phyloP scores from a whole-genome alignment of 2,329 filamentous ascomycete genomes.

The Xylaria sp. region DNA sequence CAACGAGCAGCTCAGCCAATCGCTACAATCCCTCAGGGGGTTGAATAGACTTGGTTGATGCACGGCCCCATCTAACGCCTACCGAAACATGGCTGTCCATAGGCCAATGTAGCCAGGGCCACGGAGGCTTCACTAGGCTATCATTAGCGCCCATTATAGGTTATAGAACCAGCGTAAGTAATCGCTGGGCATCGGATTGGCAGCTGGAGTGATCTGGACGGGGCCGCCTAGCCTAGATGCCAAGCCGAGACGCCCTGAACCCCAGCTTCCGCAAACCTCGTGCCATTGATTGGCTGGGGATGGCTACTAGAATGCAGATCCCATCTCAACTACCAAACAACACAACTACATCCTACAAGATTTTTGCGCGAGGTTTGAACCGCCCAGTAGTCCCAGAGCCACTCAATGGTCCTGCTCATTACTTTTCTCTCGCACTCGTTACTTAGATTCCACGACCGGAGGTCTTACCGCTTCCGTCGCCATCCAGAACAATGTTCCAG shows the following conservation, averaged over 20 bases:
- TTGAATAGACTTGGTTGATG: conserved; percentile 1
- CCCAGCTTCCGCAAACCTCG: conserved; percentile 39
- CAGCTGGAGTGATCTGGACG: conserved; percentile 15
- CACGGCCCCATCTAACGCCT: conserved; percentile 14
- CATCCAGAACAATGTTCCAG: neutral
- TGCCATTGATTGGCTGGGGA: conserved; percentile 45
- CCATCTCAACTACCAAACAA: conserved; percentile 16
- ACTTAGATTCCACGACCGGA: neutral
- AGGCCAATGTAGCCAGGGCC: conserved; percentile 9
- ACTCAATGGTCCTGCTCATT: conserved; percentile 17
- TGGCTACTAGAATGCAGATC: conserved; percentile 33
- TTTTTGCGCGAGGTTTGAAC: conserved; percentile 16
- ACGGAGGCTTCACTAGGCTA: neutral
- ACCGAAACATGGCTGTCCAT: conserved; percentile 14
- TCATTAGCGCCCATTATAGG: conserved; percentile 7
- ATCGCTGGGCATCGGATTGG: conserved; percentile 5
- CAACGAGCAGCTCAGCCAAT: conserved; percentile 26
- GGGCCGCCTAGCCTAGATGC: conserved; percentile 33
- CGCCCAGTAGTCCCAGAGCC: conserved; percentile 19
- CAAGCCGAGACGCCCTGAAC: conserved; percentile 43
- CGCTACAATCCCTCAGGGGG: conserved; percentile 27
- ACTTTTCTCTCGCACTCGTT: conserved; percentile 13
- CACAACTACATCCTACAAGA: conserved; percentile 13
- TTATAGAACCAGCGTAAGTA: conserved; percentile 1
- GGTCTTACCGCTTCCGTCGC: conserved; percentile 1